Conservation (phyloP, 768 basidiomycete species). For the Piloderma croceum region DNA sequence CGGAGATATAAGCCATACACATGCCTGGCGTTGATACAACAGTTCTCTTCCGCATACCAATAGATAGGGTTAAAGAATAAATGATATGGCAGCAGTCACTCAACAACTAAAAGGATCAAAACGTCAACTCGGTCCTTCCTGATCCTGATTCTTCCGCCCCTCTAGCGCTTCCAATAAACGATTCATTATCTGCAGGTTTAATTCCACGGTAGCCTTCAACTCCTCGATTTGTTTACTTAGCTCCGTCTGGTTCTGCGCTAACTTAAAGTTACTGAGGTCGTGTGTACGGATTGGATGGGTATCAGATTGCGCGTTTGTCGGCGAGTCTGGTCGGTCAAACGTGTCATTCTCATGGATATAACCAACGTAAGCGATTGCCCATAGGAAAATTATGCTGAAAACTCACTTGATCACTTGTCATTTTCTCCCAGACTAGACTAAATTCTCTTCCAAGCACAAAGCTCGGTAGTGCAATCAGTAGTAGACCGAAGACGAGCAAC, state of each 20-base stretch:
- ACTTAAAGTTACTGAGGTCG: slow-evolving; percentile 54
- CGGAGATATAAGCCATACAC: too few relatives aligned
- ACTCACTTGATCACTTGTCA: slow-evolving; percentile 50
- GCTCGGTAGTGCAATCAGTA: slow-evolving; percentile 85
- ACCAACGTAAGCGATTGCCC: slow-evolving; percentile 2
- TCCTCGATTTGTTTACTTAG: slow-evolving; percentile 61
- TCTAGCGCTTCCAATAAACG: slow-evolving; percentile 32
- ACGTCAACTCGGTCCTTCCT: too few relatives aligned
- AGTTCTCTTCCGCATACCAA: too few relatives aligned
- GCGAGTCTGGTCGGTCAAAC: slow-evolving; percentile 1
- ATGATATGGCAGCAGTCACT: too few relatives aligned
- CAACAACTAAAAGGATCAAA: too few relatives aligned
- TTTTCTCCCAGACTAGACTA: slow-evolving; percentile 82
- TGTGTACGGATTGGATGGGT: slow-evolving; percentile 11
- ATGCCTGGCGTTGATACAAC: too few relatives aligned
- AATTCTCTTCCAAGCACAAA: slow-evolving; percentile 93
- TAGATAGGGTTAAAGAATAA: too few relatives aligned
- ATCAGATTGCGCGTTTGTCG: slow-evolving; percentile 3
- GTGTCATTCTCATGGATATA: too few relatives aligned
- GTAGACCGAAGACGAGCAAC: slow-evolving; percentile 78
- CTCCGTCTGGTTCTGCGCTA: slow-evolving; percentile 63
- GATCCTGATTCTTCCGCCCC: slow-evolving; percentile 9
- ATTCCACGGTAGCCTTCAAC: slow-evolving; percentile 49
- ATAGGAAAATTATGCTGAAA: not conserved
- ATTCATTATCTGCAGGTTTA: slow-evolving; percentile 49